Base-by-base conservation (phyloP, 2,329 filamentous ascomycete species). In the Colletotrichum orbiculare region DNA sequence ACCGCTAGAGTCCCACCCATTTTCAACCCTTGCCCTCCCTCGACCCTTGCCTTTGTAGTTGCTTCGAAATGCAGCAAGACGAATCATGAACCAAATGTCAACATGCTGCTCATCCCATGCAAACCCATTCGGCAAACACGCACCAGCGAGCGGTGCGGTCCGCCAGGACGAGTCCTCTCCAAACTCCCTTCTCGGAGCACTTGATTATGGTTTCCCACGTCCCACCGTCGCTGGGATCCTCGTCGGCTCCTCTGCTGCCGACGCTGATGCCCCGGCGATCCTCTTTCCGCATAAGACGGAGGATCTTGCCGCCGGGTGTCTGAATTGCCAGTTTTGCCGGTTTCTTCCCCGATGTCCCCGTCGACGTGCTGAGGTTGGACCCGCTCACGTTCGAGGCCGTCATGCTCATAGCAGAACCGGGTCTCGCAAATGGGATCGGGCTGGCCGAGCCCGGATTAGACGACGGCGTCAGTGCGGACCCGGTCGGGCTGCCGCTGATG, bases 261-360 rank as follows among this genome's bases (percentile, higher is more conserved):
- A 81, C 80, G 50, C 81, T 83, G 66, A 82, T 80, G 60, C 81
- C 83, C 73, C 83, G 85, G 72, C 85, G 83, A 68, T 93, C 91
- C 71, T 89, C 92, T 81, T 95, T 95, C 71, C 92, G 85, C 83
- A 93, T 93, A 73, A 96, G 83, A 57, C 96, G 85, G 64, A 98
- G 86, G 70, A 99, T 98, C 81, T 98, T 98, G 67, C 96, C 96
- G 37, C 91, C 92, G 0, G 96, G 96, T 6, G 92, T 93, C 78
- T 99, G 96, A 60, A 99, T 95, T 0, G 96, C 96, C 58, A 99
- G 79, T 78, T 99, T 99, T 6, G 96, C 96, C 2, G 96, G 95
- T 77, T 99, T 99, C 74, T 89, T 88, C 34, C 84, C 84, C 43
- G 85, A 81, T 38, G 81, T 83, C 13, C 82, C 82, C 33, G 82